Base-by-base conservation (phyloP, 331 rosid species). In the Quercus phellos region DNA sequence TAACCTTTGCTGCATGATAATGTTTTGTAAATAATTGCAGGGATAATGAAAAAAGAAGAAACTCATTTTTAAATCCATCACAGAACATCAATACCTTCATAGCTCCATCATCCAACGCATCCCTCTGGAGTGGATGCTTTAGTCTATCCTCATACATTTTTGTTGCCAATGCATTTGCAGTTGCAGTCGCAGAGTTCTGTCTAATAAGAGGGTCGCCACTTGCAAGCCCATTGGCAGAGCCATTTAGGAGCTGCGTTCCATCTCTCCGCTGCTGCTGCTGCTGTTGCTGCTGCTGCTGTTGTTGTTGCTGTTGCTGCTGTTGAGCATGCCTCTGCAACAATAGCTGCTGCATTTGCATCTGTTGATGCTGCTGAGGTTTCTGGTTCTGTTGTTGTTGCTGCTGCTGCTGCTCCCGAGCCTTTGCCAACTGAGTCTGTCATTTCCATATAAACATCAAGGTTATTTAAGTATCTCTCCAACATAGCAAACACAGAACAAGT, bases 1-100 rank as follows among this genome's bases (percentile, higher is more conserved):
- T 61, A 83, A 77, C 58, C 85, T 90, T 82, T 84, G 90, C 96
- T 91, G 95, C 83, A 83, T 32, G 77, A 64, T 69, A 50, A 50
- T 59, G 67, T 51, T 68, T 60, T 18, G 51, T 74, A 78, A 76
- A 51, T 55, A 79, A 61, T 63, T 2, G 72, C 71, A 79, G 77
- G 51, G 21, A 24, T 51, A 26, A 51, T 32, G 53, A 17, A 29
- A 76, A 59, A 53, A 26, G 77, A 66, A 74, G 1, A 58, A 68
- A 74, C 72, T 53, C 10, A n/a, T 51, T 61, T 64, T 13, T 68
- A 18, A 74, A 84, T 85, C 71, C 51, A 68, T 50, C 24, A 66
- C n/a, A 73, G 35, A 69, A 83, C 61, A 38, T 7, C 34, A 59
- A 64, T 81, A 91, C 94, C 90, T 72, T 86, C 68, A 80, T 78